Conservation (phyloP, 495 filamentous ascomycete species). For the Penicillium egyptiacum region DNA sequence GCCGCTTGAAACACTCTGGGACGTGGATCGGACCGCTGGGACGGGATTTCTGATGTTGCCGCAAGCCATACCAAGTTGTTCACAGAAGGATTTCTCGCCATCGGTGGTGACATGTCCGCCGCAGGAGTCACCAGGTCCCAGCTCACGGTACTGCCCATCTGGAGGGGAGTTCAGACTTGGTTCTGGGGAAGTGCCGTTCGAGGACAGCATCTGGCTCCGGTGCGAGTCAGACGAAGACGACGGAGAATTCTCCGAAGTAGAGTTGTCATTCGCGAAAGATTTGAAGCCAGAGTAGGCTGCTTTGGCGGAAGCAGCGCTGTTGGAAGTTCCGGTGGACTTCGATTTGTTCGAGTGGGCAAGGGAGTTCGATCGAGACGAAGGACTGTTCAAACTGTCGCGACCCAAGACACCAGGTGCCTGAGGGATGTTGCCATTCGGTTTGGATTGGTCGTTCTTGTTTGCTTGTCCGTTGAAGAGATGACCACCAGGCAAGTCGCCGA, state of each 20-base stretch:
- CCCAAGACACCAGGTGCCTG: slow-evolving; percentile 38
- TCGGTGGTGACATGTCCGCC: slow-evolving; percentile 38
- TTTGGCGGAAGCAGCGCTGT: slow-evolving; percentile 19
- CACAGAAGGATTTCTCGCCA: slow-evolving; percentile 65
- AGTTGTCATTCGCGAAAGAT: slow-evolving; percentile 37
- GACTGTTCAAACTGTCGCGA: slow-evolving; percentile 25
- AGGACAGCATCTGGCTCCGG: slow-evolving; percentile 68
- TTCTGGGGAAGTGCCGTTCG: slow-evolving; percentile 79
- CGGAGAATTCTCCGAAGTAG: slow-evolving; percentile 52
- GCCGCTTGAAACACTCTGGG: slow-evolving; percentile 33
- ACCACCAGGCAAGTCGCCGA: slow-evolving; percentile 74
- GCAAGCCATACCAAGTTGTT: slow-evolving; percentile 69
- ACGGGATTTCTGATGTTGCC: slow-evolving; percentile 69
- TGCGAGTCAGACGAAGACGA: slow-evolving; percentile 58
- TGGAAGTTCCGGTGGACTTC: slow-evolving; percentile 16
- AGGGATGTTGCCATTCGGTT: slow-evolving; percentile 21
- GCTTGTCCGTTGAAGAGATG: slow-evolving; percentile 51
- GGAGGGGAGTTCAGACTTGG: slow-evolving; percentile 56
- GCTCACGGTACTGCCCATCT: slow-evolving; percentile 59
- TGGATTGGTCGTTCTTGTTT: slow-evolving; percentile 37
- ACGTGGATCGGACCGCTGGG: slow-evolving; percentile 42
- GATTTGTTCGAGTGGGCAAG: slow-evolving; percentile 9
- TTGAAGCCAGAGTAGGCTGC: slow-evolving; percentile 24
- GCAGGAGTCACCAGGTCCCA: slow-evolving; percentile 24
- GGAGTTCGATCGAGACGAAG: slow-evolving; percentile 5